Base-by-base conservation (phyloP, 2,329 filamentous ascomycete species). In the Penicillium thymicola region DNA sequence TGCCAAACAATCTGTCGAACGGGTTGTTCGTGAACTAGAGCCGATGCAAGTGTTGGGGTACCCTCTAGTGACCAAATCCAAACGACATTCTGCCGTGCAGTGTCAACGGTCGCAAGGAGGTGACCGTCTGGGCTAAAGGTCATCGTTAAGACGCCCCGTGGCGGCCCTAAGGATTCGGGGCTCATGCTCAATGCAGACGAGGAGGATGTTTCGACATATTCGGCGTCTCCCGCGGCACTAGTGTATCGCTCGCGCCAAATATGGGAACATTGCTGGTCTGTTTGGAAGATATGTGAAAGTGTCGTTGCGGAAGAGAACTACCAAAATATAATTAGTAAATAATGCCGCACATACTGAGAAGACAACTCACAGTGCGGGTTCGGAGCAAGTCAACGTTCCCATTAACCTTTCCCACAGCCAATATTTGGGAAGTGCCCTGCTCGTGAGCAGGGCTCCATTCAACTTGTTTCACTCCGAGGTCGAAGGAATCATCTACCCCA, bases 321-420 rank as follows among this genome's bases (percentile, higher is more conserved):
- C 5, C 4, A 53, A 7, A 13, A 14, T 43, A 38, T 58, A 62
- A 43, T 55, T 30, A 55, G 52, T 7, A 14, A 25, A 27, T 2
- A 25, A n/a, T n/a, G 11, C 8, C 3, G 36, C 2, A 16, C 14
- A 18, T 8, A 5, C 25, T n/a, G 16, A n/a, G 2, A 6, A n/a
- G 13, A 25, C 7, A 43, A 54, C 71, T 53, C 64, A 78, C 76
- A 21, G 77, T 80, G 37, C 70, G 74, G 41, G 70, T 76, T 47
- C 69, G 72, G 7, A 81, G 68, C 18, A 84, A 68, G 34, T 81
- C 77, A 21, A 83, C 75, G 38, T 76, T 75, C 2, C 77, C 74
- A 64, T 82, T 79, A 60, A 78, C 77, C 40, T 80, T 81, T 2
- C 80, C 79, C 37, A 84, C 69, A 1, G 78, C 78, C 21, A 84